Evolutionary conservation across 495 filamentous ascomycete genomes (phyloP).

Genomic region (Ramalina intermedia): DNA sequence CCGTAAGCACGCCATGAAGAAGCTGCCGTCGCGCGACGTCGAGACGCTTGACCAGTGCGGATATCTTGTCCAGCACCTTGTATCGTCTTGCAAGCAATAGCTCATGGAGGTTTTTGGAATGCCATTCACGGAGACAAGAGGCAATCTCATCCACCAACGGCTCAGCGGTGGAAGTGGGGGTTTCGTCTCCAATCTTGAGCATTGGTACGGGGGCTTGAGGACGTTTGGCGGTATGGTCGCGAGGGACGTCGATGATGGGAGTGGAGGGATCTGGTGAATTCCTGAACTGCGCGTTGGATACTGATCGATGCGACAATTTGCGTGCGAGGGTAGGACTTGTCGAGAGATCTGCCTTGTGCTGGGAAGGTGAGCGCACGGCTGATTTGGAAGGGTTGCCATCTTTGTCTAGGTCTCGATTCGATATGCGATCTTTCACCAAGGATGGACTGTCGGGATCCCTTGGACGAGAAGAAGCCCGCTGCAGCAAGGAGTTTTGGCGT

Average conservation of each 20-base stretch:
- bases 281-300: conserved; percentile 6
- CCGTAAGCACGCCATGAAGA: conserved; percentile 81
- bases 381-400: neutral
- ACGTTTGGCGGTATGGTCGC: conserved; percentile 50
- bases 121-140: conserved; percentile 92
- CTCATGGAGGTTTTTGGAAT: conserved; percentile 91
- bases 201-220: conserved; percentile 89
- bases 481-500: conserved; percentile 2
- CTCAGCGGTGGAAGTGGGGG: conserved; percentile 71
- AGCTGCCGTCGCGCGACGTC: conserved; percentile 78
- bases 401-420: conserved; percentile 6
- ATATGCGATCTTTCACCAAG: neutral
- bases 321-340: conserved; percentile 4
- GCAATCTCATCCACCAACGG: conserved; percentile 96
- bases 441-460: conserved; percentile 1
- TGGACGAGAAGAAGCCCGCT: conserved; percentile 2
- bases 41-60: conserved; percentile 59
- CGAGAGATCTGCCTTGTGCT: neutral
- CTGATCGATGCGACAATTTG: conserved; percentile 13
- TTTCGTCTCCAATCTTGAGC: conserved; percentile 95
- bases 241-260: conserved; percentile 20
- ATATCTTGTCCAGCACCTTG: conserved; percentile 63
- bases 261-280: conserved; percentile 4
- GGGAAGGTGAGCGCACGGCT: conserved; percentile 1
- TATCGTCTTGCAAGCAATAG: conserved; percentile 76